Base-by-base conservation (phyloP, 768 basidiomycete species). In the Amanita pseudoporphyria region DNA sequence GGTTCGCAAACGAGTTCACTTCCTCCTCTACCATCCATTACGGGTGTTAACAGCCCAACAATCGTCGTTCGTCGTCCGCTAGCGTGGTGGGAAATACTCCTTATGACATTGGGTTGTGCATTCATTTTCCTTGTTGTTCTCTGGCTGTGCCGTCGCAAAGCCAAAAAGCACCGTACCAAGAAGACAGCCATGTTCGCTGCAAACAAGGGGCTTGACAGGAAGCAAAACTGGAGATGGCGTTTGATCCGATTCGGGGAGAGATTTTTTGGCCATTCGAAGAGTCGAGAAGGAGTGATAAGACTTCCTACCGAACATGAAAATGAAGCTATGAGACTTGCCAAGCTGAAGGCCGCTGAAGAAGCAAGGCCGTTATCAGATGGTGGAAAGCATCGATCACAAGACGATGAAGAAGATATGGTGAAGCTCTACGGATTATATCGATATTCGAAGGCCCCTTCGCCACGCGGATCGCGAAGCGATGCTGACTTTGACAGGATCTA, bases 1-100 rank as follows among this genome's bases (percentile, higher is more conserved):
- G 54, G 73, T 9, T 71, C 75, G 3, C 70, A 72, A 10, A 72
- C 77, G 32, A 66, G 71, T 26, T 70, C 79, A 2, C 22, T 39
- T 3, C 55, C 56, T 16, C 71, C 79, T 1, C 65, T 81, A 18
- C 81, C 82, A 19, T 64, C 74, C 10, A 64, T 82, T 52, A 72
- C 81, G 1, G 83, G 84, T 22, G 62, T 82, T 52, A 61, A 72
- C 37, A 65, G 73, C n/a, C 82, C 84, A 0, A 73, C 72, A 2
- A 52, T 56, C 5, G 58, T 63, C 24, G 45, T 56, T 16, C 62
- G 58, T 18, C 69, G 67, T 22, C 56, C 70, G 19, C 67, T 89
- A 7, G 67, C 69, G 52, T 90, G 88, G 87, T 90, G 87, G 87
- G 73, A 91, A 67, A 88, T 90, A 56, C 68, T 90, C 49, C 75